Evolutionary conservation across 805 yeast species (phyloP).

Genomic region (Kodamaea laetipori): DNA sequence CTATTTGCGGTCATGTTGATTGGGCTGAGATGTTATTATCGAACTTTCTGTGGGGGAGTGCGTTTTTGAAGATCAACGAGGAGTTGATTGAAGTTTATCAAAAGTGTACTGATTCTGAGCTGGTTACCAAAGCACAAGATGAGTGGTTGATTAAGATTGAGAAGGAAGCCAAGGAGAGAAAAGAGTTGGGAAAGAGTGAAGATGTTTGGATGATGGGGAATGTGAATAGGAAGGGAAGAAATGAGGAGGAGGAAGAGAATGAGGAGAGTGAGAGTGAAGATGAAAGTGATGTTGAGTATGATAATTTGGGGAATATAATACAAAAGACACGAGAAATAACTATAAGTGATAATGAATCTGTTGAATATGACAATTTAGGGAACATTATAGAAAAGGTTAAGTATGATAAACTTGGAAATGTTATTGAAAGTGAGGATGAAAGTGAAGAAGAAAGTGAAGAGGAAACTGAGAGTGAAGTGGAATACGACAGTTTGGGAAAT

Average conservation of each 20-base stretch:
- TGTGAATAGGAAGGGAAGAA: slow-evolving; percentile 53
- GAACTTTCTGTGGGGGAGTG: slow-evolving; percentile 92
- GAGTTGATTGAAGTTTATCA: slow-evolving; percentile 77
- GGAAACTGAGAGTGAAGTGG: background rate
- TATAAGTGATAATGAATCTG: slow-evolving; percentile 11
- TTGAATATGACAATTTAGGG: slow-evolving; percentile 22
- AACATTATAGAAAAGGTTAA: slow-evolving; percentile 18
- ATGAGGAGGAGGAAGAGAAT: slow-evolving; percentile 18
- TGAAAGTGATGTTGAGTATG: slow-evolving; percentile 11
- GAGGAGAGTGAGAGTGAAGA: slow-evolving; percentile 19
- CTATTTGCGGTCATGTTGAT: slow-evolving; percentile 86
- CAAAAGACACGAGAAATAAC: slow-evolving; percentile 9
- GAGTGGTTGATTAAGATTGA: slow-evolving; percentile 72
- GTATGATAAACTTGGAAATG: slow-evolving; percentile 29
- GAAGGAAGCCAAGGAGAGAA: slow-evolving; percentile 62
- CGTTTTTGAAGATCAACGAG: slow-evolving; percentile 77
- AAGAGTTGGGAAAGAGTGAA: slow-evolving; percentile 49
- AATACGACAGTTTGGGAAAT: background rate
- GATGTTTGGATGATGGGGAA: slow-evolving; percentile 83
- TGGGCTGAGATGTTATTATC: slow-evolving; percentile 80
- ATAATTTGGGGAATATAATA: slow-evolving; percentile 18
- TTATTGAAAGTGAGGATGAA: slow-evolving; percentile 12
- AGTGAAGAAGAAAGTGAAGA: background rate
- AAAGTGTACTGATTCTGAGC: slow-evolving; percentile 76
- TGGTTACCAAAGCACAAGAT: slow-evolving; percentile 71